Base-by-base conservation (phyloP, 2,329 filamentous ascomycete genomes). In the Neoscytalidium dimidiatum region DNA sequence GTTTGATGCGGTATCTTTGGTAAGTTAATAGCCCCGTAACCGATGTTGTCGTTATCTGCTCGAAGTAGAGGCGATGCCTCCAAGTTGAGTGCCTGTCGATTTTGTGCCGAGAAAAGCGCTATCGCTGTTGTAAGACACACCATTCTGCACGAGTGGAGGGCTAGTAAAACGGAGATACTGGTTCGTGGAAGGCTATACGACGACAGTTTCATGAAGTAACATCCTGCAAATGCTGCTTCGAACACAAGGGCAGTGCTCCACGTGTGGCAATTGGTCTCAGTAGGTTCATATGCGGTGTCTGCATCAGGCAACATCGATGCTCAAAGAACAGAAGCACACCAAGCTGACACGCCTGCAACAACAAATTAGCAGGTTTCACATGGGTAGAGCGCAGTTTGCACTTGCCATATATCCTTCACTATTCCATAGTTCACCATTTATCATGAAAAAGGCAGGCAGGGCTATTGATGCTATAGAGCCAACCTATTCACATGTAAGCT, bases 261-360 rank as follows among this genome's bases (percentile, higher is more conserved):
- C 14, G 58, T 44, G 28, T 56, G 48, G 38, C 19, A 53, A 31
- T 46, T 17, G 23, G 19, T 23, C 11, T 17, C 43, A 13, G 43
- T 46, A 13, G 43, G 43, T 23, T 46, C 43, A 23, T 46, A 46
- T 21, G 43, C n/a, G 21, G 23, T 21, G n/a, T 46, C 43, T 4
- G 43, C n/a, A 23, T 46, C 43, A 5, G 43, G 43, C 43, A 46
- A 46, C 3, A 46, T 46, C 17, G 43, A 46, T 46, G 43, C 43
- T 46, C 43, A 23, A 58, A 66, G 28, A 58, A 66, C 19, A 66
- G 46, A 21, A 38, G 38, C 13, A 51, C 31, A 1, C 49, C 64
- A 23, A 53, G 41, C 21, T 63, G 49, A 21, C 19, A 35, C 17
- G 63, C 60, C 63, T 65, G 31, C 19, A 3, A 21, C 3, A 23